Conservation (phyloP, 768 basidiomycete species). For the Cubamyces sp. region DNA sequence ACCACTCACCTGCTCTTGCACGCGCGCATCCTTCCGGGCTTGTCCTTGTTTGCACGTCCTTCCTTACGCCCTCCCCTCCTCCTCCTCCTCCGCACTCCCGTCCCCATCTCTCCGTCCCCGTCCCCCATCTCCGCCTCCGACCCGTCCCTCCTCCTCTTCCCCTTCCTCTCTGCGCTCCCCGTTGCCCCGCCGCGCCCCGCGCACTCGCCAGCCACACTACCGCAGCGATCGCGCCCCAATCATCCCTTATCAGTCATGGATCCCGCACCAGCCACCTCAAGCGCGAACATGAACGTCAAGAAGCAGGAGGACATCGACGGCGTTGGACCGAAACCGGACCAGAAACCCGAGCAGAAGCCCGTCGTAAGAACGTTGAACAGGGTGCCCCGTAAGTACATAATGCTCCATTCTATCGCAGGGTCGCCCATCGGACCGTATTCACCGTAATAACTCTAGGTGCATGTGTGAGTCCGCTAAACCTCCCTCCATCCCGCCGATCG, state of each 20-base stretch:
- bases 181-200: constrained; percentile 1
- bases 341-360: constrained; percentile 75
- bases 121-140: constrained; percentile 12
- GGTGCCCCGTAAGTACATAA: constrained; percentile 72
- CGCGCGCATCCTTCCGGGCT: constrained; percentile 13
- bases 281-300: constrained; percentile 43
- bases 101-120: constrained; percentile 6
- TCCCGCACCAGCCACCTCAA: constrained; percentile 25
- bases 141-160: constrained; percentile 11
- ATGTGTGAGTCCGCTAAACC: constrained; percentile 57
- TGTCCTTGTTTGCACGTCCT: constrained; percentile 29
- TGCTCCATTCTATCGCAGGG: constrained; percentile 23
- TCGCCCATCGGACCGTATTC: constrained; percentile 24
- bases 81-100: neutral
- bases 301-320: constrained; percentile 65
- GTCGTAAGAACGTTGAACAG: constrained; percentile 78
- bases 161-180: constrained; percentile 14
- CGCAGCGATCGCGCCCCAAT: constrained; percentile 9
- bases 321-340: constrained; percentile 41
- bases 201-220: neutral
- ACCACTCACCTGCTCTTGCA: neutral
- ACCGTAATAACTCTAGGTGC: constrained; percentile 57
- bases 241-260: constrained; percentile 30
- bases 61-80: neutral
- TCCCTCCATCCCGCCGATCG: constrained; percentile 4